Evolutionary conservation across 2,329 filamentous ascomycete genomes (phyloP), one percentile per base, ranked within the genome.

Genomic region (Fusarium sp.): DNA sequence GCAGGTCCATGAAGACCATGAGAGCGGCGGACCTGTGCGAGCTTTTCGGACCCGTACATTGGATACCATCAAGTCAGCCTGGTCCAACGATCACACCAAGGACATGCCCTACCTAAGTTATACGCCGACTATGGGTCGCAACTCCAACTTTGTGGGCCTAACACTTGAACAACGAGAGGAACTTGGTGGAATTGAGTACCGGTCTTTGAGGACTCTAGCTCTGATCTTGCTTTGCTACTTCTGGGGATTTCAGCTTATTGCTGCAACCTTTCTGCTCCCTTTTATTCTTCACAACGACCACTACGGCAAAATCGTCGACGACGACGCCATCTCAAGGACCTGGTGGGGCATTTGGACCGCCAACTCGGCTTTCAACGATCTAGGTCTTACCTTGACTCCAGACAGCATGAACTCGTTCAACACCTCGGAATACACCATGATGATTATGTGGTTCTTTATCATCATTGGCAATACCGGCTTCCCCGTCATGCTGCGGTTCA

Each of bases 301-400:
- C 3, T 98, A 94, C 81, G 91, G 90, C 6, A 75, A 85, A 0
- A 80, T 96, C 17, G 89, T 98, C n/a, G 85, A 88, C 2, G 82
- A 80, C 0, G 87, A 85, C 60, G 91, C 90, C 10, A 85, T 94
- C 75, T 91, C 87, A 66, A 90, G 90, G 45, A 89, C 90, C 0
- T 99, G 97, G 97, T 99, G 97, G 93, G 95, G 90, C 0, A 91
- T 99, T 76, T 99, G 96, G 84, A 98, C 94, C 0, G 86, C 95
- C 15, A 94, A 91, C 58, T 97, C 95, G 45, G 90, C 95, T 65
- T 98, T 99, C 83, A 98, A 96, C 83, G 96, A 99, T 84, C 85
- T 98, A n/a, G 97, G 97, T 12, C 96, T 95, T 77, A 96, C 95
- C 2, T 86, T 99, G 73, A 98, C 95, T 0, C 93, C 95, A 0